Evolutionary conservation across 352 stramenopile genomes (phyloP), one percentile per base, ranked within the genome.

Genomic region (Discostella stelligera): DNA sequence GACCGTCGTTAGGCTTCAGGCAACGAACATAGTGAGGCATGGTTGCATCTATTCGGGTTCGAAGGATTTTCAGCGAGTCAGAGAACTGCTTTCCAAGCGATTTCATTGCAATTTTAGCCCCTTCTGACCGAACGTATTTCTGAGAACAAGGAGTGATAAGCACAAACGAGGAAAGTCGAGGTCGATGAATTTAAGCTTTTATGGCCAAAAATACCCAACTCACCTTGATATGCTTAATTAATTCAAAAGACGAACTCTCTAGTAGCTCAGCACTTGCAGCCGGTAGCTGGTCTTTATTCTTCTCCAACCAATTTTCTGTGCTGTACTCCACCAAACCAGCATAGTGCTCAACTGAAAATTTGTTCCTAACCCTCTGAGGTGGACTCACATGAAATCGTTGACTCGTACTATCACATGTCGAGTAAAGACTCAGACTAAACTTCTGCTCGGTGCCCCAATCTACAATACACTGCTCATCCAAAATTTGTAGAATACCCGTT

Each of bases 11-110:
- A 18, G 97, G 97, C 85, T 99, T 99, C 53, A 99, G 94, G 80
- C 97, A 99, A 30, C 97, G 94, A 75, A 99, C 97, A 82, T 98
- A 99, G 83, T 99, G 97, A 32, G 96, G 97, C 61, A 96, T 86
- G 4, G 96, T 99, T 61, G 93, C 87, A 27, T 98, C 94, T 27
- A 99, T 97, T 11, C 96, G 92, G 20, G 95, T 84, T 21, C 98
- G 90, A 14, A 99, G 88, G 30, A 90, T 90, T 23, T 94, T 94
- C 14, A 99, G 87, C 67, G 98, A 96, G 37, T 93, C 88, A 54
- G 94, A 95, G 77, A 98, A 98, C 74, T 98, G 93, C 46, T 93
- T 96, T 21, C 92, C 95, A 56, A 98, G 75, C 78, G 86, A 85
- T 93, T 96, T 89, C 83, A 89, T 83, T 69, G 89, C 79, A 92